A percentile compares a stretch with the other conserved stretches of the same genome.
phyloP scores from a whole-genome alignment of 2,329 filamentous ascomycete genomes.

The Rhynchosporium graminicola region DNA sequence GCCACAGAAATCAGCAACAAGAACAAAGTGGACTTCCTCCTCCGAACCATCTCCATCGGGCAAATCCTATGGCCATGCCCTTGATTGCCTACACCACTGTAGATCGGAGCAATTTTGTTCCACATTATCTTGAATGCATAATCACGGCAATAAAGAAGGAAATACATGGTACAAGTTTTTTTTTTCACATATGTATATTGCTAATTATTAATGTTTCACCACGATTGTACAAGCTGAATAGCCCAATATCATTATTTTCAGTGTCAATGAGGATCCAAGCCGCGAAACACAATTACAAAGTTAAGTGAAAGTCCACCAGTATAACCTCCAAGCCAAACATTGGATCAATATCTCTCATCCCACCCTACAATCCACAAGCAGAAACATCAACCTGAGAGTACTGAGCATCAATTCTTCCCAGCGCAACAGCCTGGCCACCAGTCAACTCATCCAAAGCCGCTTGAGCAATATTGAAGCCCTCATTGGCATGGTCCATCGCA shows the following conservation, averaged over 20 bases:
- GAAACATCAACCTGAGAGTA: slow-evolving; percentile 47
- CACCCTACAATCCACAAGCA: slow-evolving; percentile 47
- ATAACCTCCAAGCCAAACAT: too few species aligned
- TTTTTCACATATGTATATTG: too few species aligned
- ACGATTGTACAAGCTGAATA: too few species aligned
- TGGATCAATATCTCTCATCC: too few species aligned
- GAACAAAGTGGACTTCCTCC: neutral
- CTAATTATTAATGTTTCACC: too few species aligned
- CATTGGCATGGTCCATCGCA: slow-evolving; percentile 53
- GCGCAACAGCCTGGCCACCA: slow-evolving; percentile 48
- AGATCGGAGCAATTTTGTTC: slow-evolving; percentile 5
- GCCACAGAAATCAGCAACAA: neutral
- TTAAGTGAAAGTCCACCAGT: too few species aligned
- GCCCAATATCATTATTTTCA: too few species aligned
- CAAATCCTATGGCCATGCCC: neutral
- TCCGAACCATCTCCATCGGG: slow-evolving; percentile 22
- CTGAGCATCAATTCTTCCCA: slow-evolving; percentile 55
- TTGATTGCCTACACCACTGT: slow-evolving; percentile 12
- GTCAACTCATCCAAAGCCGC: slow-evolving; percentile 58
- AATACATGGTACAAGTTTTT: too few species aligned
- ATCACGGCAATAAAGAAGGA: too few species aligned
- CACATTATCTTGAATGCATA: slow-evolving; percentile 4
- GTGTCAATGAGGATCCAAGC: too few species aligned
- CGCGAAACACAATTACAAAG: too few species aligned
- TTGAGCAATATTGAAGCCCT: slow-evolving; percentile 59